Evolutionary conservation across 2,329 filamentous ascomycete genomes (phyloP).

Genomic region (Thelonectria discophora): DNA sequence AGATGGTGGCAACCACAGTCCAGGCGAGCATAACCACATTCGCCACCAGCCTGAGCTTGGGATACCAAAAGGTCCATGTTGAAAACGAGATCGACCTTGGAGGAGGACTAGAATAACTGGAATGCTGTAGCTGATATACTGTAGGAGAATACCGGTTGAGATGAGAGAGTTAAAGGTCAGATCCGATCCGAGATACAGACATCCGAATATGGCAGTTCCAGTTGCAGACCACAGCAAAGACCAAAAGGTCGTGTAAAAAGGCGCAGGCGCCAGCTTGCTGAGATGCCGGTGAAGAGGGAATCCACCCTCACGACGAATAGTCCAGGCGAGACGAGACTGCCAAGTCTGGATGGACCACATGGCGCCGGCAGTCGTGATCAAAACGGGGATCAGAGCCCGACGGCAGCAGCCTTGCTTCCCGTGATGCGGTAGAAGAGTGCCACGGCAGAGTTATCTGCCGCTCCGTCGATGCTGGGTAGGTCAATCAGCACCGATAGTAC

Average conservation of each 20-base stretch:
- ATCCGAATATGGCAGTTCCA: constrained; percentile 40
- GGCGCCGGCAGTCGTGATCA: constrained; percentile 36
- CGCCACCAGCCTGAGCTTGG: constrained; percentile 35
- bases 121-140: constrained; percentile 43
- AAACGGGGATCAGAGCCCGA: constrained; percentile 35
- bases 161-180: constrained; percentile 42
- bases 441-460: constrained; percentile 35
- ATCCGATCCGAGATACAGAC: constrained; percentile 42
- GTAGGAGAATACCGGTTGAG: constrained; percentile 37
- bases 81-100: constrained; percentile 37
- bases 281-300: constrained; percentile 39
- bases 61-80: constrained; percentile 43
- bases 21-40: constrained; percentile 41
- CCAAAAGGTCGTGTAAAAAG: constrained; percentile 40
- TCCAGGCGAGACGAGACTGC: constrained; percentile 44
- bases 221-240: constrained; percentile 36
- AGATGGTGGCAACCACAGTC: constrained; percentile 35
- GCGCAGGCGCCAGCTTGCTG: constrained; percentile 33
- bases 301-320: constrained; percentile 40
- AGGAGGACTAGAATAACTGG: constrained; percentile 37
- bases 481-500: constrained; percentile 35
- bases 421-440: constrained; percentile 38
- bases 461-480: constrained; percentile 26
- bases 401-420: constrained; percentile 34
- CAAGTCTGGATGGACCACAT: constrained; percentile 43